phyloP scores from a whole-genome alignment of 2,329 filamentous ascomycete genomes.

The Pyrenophora teres region DNA sequence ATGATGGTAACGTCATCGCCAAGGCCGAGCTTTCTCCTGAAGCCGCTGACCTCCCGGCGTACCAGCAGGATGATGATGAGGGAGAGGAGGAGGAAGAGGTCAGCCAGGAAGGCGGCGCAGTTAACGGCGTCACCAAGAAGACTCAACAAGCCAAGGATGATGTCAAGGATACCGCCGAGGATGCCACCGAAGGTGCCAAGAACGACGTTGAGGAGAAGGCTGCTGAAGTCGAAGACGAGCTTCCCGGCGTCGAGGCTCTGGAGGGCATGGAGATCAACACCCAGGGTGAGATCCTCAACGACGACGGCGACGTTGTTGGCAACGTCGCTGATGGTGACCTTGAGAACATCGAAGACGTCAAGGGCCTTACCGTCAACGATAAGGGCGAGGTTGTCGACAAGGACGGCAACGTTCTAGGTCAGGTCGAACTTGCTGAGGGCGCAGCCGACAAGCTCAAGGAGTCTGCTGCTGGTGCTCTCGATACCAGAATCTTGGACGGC shows the following conservation, averaged over 20 bases:
- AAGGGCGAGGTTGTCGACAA: slow-evolving; percentile 57
- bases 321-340: slow-evolving; percentile 53
- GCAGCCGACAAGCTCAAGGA: slow-evolving; percentile 55
- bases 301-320: slow-evolving; percentile 56
- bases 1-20: slow-evolving; percentile 59
- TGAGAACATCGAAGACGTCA: slow-evolving; percentile 49
- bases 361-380: slow-evolving; percentile 57
- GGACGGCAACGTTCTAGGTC: slow-evolving; percentile 57
- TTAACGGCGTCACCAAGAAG: slow-evolving; percentile 23
- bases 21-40: slow-evolving; percentile 57
- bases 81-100: slow-evolving; percentile 37
- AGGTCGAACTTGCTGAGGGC: slow-evolving; percentile 57
- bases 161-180: slow-evolving; percentile 19
- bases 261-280: slow-evolving; percentile 58
- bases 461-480: slow-evolving; percentile 46
- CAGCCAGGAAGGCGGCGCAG: slow-evolving; percentile 19
- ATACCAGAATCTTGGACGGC: slow-evolving; percentile 56
- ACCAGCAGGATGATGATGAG: slow-evolving; percentile 24
- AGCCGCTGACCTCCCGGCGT: slow-evolving; percentile 46
- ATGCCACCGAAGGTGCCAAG: slow-evolving; percentile 31
- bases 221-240: slow-evolving; percentile 54
- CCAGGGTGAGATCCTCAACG: slow-evolving; percentile 55
- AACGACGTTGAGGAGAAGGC: slow-evolving; percentile 39
- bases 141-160: slow-evolving; percentile 7
- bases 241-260: slow-evolving; percentile 58